Evolutionary conservation across 202 grass and related monocot genomes (phyloP), one percentile per base, ranked within the genome.

Genomic region (Schoenoplectus triqueter): DNA sequence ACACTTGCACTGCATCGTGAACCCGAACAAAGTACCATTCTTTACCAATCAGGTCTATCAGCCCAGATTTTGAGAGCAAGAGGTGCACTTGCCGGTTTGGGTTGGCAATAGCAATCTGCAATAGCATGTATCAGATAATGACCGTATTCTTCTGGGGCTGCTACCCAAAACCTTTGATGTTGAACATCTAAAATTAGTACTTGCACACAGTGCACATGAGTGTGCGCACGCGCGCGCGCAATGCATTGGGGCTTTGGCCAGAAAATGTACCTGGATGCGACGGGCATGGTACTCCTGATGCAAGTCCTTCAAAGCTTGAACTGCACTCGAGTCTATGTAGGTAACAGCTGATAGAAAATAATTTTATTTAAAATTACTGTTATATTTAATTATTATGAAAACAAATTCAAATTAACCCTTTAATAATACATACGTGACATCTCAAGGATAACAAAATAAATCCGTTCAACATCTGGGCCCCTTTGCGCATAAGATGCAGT

Each of bases 241-340:
- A 7, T 49, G 47, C 2, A 59, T 11, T 57, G 56, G 56, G 56
- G 13, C 7, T 61, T 66, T 66, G 64, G 20, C 3, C 6, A 5
- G 20, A 75, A 57, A 31, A 9, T 44, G 70, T 82, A 98, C 95
- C 95, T 98, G 92, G 69, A 98, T 98, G 31, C 80, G 66, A 3
- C 95, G 92, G 44, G 87, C 86, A 84, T 69, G 75, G 83, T 98
- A 98, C 50, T 98, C 95, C 73, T 98, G 92, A 86, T 98, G 77
- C 81, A 98, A 86, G 80, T 98, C 95, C 79, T 95, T 98, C 19
- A 98, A 86, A 87, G 92, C 92, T 90, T 98, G 92, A 98, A 92
- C 91, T 79, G 95, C 95, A 88, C 91, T 98, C 0, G 95, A 95
- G 87, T 98, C 95, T 49, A 98, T 89, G 75, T 98, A 89, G 57